These are phyloP conservation scores for Meyerozyma sp. DNA, from an alignment of 1,139 yeast genomes.

Conservation along the genomic window DNA sequence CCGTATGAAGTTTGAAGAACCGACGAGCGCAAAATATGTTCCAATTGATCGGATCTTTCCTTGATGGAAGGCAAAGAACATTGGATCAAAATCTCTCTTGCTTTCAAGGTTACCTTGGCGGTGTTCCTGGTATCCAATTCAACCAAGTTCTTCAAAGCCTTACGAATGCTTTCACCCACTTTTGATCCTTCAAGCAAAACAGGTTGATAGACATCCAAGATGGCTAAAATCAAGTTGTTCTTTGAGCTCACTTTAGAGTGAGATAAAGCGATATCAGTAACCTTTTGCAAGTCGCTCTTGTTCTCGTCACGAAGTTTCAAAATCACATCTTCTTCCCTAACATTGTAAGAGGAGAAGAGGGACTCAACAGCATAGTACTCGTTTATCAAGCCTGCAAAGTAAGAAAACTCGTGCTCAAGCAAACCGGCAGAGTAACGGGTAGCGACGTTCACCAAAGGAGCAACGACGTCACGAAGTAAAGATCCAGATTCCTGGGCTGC, in stretches of 20 bases:
- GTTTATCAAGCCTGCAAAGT: constrained; percentile 62
- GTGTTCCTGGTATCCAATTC: constrained; percentile 86
- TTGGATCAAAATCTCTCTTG: constrained; percentile 92
- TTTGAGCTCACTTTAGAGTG: constrained; percentile 93
- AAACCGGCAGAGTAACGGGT: constrained; percentile 69
- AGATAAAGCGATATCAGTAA: constrained; percentile 68
- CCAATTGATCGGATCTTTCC: constrained; percentile 95
- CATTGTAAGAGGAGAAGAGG: constrained; percentile 67
- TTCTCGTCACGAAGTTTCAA: constrained; percentile 83
- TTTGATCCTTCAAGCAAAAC: constrained; percentile 61
- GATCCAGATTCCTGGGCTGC: constrained; percentile 41
- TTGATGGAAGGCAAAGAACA: constrained; percentile 93
- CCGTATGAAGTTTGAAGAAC: constrained; percentile 90
- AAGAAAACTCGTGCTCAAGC: constrained; percentile 75
- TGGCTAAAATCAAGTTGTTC: constrained; percentile 83
- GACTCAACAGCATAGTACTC: constrained; percentile 75
- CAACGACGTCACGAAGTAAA: constrained; percentile 53
- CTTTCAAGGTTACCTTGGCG: constrained; percentile 92
- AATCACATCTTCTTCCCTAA: constrained; percentile 82
- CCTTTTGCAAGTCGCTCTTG: constrained; percentile 69
- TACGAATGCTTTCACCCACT: constrained; percentile 66
- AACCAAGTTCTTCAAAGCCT: constrained; percentile 69
- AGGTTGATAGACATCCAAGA: constrained; percentile 77
- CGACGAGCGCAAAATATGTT: constrained; percentile 87
- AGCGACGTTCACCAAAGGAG: constrained; percentile 71